Percentiles rank a stretch among this genome's conserved stretches.
phyloP scores from a whole-genome alignment of 257 asterid species.

The Nicotiana paniculata region DNA sequence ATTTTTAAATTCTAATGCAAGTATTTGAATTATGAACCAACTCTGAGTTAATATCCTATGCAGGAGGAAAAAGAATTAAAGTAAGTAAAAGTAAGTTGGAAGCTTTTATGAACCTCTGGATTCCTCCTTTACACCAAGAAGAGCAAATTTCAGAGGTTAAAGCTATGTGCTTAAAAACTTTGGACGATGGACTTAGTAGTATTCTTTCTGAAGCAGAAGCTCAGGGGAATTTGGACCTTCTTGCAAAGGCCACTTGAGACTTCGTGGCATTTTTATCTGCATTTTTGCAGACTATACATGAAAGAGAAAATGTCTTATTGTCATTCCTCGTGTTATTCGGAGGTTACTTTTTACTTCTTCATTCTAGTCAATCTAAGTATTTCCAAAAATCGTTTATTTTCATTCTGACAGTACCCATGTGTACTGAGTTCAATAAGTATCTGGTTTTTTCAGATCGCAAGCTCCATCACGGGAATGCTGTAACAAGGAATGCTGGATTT shows the following conservation, averaged over 20 bases:
- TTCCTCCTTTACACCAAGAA: neutral
- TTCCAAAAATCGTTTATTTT: too few species aligned
- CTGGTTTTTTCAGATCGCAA: too few species aligned
- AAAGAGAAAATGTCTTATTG: neutral
- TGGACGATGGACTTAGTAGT: neutral
- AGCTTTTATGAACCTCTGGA: too few species aligned
- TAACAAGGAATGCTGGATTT: too few species aligned
- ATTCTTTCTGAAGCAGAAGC: neutral
- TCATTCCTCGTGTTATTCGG: neutral
- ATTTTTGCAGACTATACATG: neutral
- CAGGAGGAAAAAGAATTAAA: neutral
- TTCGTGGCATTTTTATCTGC: neutral
- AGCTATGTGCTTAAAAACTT: neutral
- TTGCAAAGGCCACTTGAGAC: neutral
- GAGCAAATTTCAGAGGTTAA: neutral
- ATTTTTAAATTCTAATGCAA: neutral
- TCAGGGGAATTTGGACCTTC: neutral
- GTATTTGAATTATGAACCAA: neutral
- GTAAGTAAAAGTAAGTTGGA: neutral
- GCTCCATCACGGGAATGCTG: too few species aligned
- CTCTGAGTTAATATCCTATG: neutral
- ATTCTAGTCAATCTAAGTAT: too few species aligned
- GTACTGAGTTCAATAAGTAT: too few species aligned
- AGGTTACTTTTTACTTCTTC: too few species aligned
- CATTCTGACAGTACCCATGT: too few species aligned